Evolutionary conservation across 257 asterid species (phyloP).

Genomic region (Scutellaria baicalensis): DNA sequence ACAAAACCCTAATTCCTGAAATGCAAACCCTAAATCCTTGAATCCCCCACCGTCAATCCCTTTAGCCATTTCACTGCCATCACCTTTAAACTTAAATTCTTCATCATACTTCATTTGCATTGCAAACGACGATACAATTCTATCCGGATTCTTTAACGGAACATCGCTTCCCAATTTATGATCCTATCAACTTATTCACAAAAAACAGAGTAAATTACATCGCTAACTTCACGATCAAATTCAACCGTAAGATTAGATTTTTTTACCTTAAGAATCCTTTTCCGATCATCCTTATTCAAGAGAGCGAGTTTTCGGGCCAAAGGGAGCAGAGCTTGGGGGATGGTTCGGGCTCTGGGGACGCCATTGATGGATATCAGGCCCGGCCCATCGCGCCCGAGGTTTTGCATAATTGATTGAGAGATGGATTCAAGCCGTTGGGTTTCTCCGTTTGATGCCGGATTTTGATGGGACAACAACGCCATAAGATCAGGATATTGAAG

Average conservation of each 20-base stretch:
- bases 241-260: neutral
- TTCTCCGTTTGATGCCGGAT: conserved; percentile 27
- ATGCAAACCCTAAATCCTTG: conserved; percentile 39
- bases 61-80: neutral
- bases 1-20: conserved; percentile 53
- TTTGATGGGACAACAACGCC: conserved; percentile 29
- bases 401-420: conserved; percentile 39
- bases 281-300: conserved; percentile 50
- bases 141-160: conserved; percentile 52
- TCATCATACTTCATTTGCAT: conserved; percentile 67
- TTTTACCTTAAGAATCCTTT: conserved; percentile 66
- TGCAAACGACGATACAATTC: conserved; percentile 81
- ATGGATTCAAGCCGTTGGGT: conserved; percentile 36
- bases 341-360: conserved; percentile 42
- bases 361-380: conserved; percentile 72
- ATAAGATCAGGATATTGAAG: conserved; percentile 52
- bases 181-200: conserved; percentile 38
- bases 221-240: neutral
- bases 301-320: conserved; percentile 75
- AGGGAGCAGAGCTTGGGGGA: conserved; percentile 55
- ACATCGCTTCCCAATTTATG: conserved; percentile 87
- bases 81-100: conserved; percentile 11
- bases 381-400: conserved; percentile 74
- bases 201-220: neutral
- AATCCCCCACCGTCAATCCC: conserved; percentile 30